phyloP scores from a whole-genome alignment of 2,329 filamentous ascomycete genomes.

The Pseudogymnoascus sp. region DNA sequence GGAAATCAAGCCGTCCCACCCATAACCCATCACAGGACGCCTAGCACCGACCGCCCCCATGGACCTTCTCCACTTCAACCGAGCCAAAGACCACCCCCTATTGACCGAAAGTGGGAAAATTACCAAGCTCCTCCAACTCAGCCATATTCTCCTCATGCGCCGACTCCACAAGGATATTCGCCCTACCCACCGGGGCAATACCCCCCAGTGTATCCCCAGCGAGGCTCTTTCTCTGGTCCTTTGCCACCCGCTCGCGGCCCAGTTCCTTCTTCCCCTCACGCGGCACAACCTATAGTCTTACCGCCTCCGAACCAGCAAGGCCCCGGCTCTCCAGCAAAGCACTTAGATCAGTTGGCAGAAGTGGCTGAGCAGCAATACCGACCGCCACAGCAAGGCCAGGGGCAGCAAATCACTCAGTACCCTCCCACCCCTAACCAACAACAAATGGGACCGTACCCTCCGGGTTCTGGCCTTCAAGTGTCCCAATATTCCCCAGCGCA shows the following conservation, averaged over 20 bases:
- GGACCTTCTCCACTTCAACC: slow-evolving; percentile 24
- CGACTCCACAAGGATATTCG: slow-evolving; percentile 12
- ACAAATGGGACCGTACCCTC: background rate
- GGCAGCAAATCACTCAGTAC: slow-evolving; percentile 19
- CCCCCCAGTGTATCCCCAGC: slow-evolving; percentile 3
- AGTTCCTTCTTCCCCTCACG: slow-evolving; percentile 27
- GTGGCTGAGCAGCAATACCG: slow-evolving; percentile 26
- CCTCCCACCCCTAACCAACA: slow-evolving; percentile 1
- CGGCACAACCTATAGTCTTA: slow-evolving; percentile 19
- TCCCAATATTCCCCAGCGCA: background rate
- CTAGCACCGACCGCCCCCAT: slow-evolving; percentile 10
- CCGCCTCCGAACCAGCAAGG: slow-evolving; percentile 22
- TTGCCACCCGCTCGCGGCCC: slow-evolving; percentile 23
- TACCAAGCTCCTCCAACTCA: slow-evolving; percentile 17
- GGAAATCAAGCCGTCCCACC: slow-evolving; percentile 9
- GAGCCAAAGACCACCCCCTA: slow-evolving; percentile 13
- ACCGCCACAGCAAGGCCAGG: slow-evolving; percentile 22
- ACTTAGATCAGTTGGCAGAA: slow-evolving; percentile 26
- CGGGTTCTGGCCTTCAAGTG: background rate
- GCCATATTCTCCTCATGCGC: slow-evolving; percentile 13
- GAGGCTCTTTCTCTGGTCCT: slow-evolving; percentile 22
- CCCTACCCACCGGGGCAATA: slow-evolving; percentile 13
- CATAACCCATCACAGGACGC: slow-evolving; percentile 9
- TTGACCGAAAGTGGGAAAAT: slow-evolving; percentile 23
- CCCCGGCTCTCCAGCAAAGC: slow-evolving; percentile 21